Base-by-base conservation (phyloP, 139 green algal genomes). In the Penium margaritaceum region DNA sequence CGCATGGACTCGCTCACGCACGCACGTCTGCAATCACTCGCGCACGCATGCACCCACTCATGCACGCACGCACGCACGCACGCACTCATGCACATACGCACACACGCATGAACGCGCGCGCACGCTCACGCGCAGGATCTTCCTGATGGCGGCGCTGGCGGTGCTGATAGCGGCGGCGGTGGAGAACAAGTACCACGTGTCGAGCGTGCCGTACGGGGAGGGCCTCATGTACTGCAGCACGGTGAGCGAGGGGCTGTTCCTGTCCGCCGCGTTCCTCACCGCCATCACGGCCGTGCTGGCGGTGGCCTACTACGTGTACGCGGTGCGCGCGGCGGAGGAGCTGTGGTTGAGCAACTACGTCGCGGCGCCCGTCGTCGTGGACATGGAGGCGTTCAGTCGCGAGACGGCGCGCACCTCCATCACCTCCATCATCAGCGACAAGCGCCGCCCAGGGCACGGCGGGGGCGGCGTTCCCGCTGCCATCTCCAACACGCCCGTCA, bases 161-260 rank as follows among this genome's bases (percentile, higher is more conserved):
- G 24, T 60, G 14, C 51, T 60, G 51, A 60, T 27, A 6, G 51
- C 51, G 30, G 51, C 51, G 17, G 51, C 51, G 24, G 17, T 60
- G 15, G 51, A 60, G 51, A 60, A 60, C n/a, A 33, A n/a, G 15
- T 27, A 33, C 15, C 51, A 60, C 51, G 30, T 60, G 24, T 60
- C 51, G 24, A 33, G 24, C 15, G 51, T 60, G 19, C 51, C 51
- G 1, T 60, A 60, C 51, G 29, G 24, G 24, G 15, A 24, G 14
- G 30, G 24, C 51, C 29, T 60, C 51, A 60, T 60, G 51, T 60
- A 60, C 51, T 60, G 51, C 51, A 60, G 51, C 51, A 60, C 51
- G 24, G 51, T 60, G 24, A 60, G 30, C n/a, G 3, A 60, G 51
- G 51, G 24, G 24, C 6, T 60, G 5, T 60, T 60, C 51, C 29